Evolutionary conservation across 331 rosid genomes (phyloP), one percentile per base, ranked within the genome.

Genomic region (Prunus yedoensis): DNA sequence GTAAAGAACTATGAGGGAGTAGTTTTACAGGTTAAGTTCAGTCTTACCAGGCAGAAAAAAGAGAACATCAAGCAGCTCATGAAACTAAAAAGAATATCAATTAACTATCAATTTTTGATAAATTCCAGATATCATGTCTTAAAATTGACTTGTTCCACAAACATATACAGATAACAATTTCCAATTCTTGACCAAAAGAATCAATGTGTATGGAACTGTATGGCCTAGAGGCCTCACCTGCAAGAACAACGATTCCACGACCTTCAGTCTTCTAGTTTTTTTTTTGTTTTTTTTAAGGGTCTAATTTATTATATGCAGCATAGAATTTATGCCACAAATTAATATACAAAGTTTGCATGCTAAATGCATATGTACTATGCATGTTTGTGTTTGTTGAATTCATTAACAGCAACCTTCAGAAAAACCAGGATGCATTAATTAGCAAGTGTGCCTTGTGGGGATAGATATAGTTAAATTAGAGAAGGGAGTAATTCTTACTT

Each of bases 401-500:
- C 16, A 38, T 20, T 38, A 20, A 11, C 2, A n/a, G 32, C n/a
- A 23, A 45, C 75, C 21, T 56, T 38, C 9, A 56, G 43, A 38
- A 41, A 56, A 38, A 54, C 43, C 13, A 72, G 66, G 16, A 20
- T 35, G 75, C 65, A 54, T 38, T 54, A 4, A 54, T 38, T 54
- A 4, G 9, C 15, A 43, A 64, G 61, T n/a, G 61, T 8, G 4
- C 20, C 61, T n/a, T 56, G 30, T n/a, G 61, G 28, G 13, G 35
- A 27, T 25, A 25, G 21, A 46, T 17, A 32, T 68, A 47, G 18
- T 23, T 46, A 10, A 67, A 46, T 12, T 14, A 14, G 41, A 71
- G 54, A 45, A 12, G 32, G 32, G 9, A 18, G 54, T 41, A n/a
- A 4, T 46, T 50, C 82, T 81, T 43, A 81, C 85, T 14, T 66